Percentiles rank a stretch among this genome's conserved stretches.
These are phyloP conservation scores for Ophiocordyceps polyrhachis-furcata DNA, from an alignment of 2,329 filamentous ascomycete species.

Conservation along the genomic window DNA sequence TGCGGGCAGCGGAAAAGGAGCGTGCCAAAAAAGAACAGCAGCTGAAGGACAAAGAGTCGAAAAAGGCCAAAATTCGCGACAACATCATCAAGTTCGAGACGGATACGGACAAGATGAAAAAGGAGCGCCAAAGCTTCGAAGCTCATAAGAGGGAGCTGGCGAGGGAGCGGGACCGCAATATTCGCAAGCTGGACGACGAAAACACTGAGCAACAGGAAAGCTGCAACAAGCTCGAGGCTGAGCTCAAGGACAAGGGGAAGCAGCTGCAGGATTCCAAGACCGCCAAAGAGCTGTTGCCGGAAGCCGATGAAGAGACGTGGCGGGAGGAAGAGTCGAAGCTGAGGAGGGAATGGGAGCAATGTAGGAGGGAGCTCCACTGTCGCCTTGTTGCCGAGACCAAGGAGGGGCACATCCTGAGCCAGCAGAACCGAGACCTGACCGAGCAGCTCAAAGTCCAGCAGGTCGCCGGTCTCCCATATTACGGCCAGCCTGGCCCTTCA, in stretches of 20 bases:
- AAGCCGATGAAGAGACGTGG: slow-evolving; percentile 40
- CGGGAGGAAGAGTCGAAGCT: slow-evolving; percentile 30
- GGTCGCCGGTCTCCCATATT: slow-evolving; percentile 24
- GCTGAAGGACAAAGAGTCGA: slow-evolving; percentile 48
- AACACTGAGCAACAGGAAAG: slow-evolving; percentile 46
- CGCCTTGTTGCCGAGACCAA: slow-evolving; percentile 27
- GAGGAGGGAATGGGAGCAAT: slow-evolving; percentile 35
- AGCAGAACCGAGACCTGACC: slow-evolving; percentile 24
- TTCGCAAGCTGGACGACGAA: slow-evolving; percentile 31
- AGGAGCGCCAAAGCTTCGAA: slow-evolving; percentile 33
- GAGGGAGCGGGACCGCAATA: slow-evolving; percentile 30
- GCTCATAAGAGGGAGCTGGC: slow-evolving; percentile 32
- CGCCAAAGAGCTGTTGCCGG: slow-evolving; percentile 43
- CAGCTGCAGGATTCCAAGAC: slow-evolving; percentile 59
- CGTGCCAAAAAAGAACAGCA: slow-evolving; percentile 59
- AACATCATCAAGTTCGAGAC: slow-evolving; percentile 50
- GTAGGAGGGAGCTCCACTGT: slow-evolving; percentile 33
- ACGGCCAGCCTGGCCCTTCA: slow-evolving; percentile 24
- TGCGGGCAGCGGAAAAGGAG: slow-evolving; percentile 62
- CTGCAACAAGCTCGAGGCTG: slow-evolving; percentile 46
- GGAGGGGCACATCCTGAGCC: slow-evolving; percentile 25
- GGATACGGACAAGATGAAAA: slow-evolving; percentile 40
- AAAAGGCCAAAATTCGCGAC: slow-evolving; percentile 50
- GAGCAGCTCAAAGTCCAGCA: slow-evolving; percentile 25
- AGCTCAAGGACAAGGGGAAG: slow-evolving; percentile 46